Evolutionary conservation across 495 filamentous ascomycete genomes (phyloP).

Genomic region (Trichoderma erinaceum): DNA sequence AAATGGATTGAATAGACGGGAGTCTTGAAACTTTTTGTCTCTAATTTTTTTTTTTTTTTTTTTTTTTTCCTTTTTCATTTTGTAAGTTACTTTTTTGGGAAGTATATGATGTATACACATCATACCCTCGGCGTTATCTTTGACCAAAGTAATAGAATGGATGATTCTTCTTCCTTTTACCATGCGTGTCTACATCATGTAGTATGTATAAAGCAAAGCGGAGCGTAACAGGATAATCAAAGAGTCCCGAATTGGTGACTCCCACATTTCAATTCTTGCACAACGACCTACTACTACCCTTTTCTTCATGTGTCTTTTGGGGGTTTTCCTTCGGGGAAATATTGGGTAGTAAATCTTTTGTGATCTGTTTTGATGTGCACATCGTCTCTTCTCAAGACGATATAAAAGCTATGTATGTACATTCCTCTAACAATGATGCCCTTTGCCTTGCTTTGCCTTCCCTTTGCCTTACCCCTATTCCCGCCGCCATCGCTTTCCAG

Average conservation of each 20-base stretch:
- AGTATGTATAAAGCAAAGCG: neutral
- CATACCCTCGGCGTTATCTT: slow-evolving; percentile 3
- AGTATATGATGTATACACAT: slow-evolving; percentile 8
- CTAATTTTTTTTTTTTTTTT: neutral
- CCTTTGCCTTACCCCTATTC: no score
- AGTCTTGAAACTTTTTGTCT: neutral
- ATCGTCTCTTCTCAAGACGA: neutral
- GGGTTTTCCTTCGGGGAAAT: neutral
- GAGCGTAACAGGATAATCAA: neutral
- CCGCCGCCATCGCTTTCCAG: neutral
- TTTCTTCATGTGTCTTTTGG: neutral
- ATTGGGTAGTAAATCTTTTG: neutral
- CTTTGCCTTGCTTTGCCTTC: neutral
- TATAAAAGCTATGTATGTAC: slow-evolving; percentile 7
- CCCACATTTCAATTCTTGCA: neutral
- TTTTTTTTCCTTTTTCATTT: neutral
- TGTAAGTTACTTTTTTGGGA: neutral
- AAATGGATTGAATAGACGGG: neutral
- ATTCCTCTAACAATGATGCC: neutral
- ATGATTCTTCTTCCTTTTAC: neutral
- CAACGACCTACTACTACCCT: neutral
- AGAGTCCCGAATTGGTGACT: neutral
- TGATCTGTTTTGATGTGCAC: neutral
- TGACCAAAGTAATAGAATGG: neutral
- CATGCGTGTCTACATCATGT: neutral